Evolutionary conservation across 805 yeast genomes (phyloP).

Genomic region (Schwanniomyces polymorphus): DNA sequence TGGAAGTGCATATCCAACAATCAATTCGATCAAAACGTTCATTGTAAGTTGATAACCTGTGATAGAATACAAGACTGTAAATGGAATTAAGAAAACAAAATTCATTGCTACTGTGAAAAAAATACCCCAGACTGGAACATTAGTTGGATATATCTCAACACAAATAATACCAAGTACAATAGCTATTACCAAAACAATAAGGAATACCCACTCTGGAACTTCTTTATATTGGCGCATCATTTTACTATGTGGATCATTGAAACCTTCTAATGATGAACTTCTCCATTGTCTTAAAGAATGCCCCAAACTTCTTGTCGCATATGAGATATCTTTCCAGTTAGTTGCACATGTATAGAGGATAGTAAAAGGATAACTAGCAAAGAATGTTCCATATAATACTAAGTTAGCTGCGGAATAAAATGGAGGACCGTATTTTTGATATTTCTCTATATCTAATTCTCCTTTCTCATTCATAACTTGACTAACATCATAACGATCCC

Average conservation of each 20-base stretch:
- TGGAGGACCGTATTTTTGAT: slow-evolving; percentile 26
- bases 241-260: slow-evolving; percentile 29
- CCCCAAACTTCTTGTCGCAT: slow-evolving; percentile 21
- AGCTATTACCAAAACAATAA: slow-evolving; percentile 23
- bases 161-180: slow-evolving; percentile 32
- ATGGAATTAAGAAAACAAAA: slow-evolving; percentile 32
- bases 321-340: slow-evolving; percentile 6
- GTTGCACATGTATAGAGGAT: slow-evolving; percentile 41
- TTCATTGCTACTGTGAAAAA: slow-evolving; percentile 34
- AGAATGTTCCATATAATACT: slow-evolving; percentile 25
- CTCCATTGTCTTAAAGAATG: slow-evolving; percentile 8
- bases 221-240: slow-evolving; percentile 34
- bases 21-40: slow-evolving; percentile 36
- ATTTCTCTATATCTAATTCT: slow-evolving; percentile 21
- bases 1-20: slow-evolving; percentile 37
- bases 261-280: slow-evolving; percentile 29
- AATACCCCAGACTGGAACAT: slow-evolving; percentile 38
- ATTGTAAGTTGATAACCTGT: slow-evolving; percentile 34
- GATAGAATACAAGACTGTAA: slow-evolving; percentile 24
- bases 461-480: slow-evolving; percentile 38
- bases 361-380: slow-evolving; percentile 26
- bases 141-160: slow-evolving; percentile 28
- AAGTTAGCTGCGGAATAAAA: slow-evolving; percentile 28
- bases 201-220: slow-evolving; percentile 34
- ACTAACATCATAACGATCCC: slow-evolving; percentile 42